Base-by-base conservation (phyloP, 768 basidiomycete species). In the Hypholoma fasciculare region DNA sequence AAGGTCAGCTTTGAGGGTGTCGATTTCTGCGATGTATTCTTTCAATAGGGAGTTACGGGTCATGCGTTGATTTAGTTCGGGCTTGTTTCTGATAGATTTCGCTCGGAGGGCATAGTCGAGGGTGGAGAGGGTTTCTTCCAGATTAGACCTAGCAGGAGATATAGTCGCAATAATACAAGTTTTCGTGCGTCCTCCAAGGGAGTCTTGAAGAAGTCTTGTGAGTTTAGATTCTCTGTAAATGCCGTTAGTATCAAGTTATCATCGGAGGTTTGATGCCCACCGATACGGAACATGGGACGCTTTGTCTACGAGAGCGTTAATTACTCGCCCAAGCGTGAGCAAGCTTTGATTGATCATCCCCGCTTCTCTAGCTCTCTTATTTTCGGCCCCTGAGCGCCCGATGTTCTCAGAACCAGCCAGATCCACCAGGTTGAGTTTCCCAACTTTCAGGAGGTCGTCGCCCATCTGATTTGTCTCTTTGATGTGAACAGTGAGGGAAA, bases 271-370 rank as follows among this genome's bases (percentile, higher is more conserved):
- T 27, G 37, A 13, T 8, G 67, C 81, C 56, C 61, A 92, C 92
- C 95, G 86, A 71, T 98, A 99, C 7, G 97, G 97, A 46, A 98
- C 89, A 69, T 98, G 97, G 30, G 87, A 80, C 0, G 92, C 88
- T 63, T 85, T 89, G 65, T 98, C 96, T 53, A 98, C 97, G 44
- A 99, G 82, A 9, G 92, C 92, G 61, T 96, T 97, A 65, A 99
- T 98, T 38, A 98, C 97, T 34, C 97, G 79, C 0, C 97, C 97
- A 13, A 99, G 85, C n/a, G 97, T 98, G 2, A 99, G 78, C 49
- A 99, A 78, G 67, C 93, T 96, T 74, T 97, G 94, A 67, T 98
- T 99, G 71, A 99, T 98, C 91, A 96, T 97, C 11, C 97, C 97
- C 1, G 97, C 97, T 69, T 99, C 97, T 62, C 94, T 82, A 12